phyloP scores from a whole-genome alignment of 2,329 filamentous ascomycete species.

The Trichoderma guizhouense region DNA sequence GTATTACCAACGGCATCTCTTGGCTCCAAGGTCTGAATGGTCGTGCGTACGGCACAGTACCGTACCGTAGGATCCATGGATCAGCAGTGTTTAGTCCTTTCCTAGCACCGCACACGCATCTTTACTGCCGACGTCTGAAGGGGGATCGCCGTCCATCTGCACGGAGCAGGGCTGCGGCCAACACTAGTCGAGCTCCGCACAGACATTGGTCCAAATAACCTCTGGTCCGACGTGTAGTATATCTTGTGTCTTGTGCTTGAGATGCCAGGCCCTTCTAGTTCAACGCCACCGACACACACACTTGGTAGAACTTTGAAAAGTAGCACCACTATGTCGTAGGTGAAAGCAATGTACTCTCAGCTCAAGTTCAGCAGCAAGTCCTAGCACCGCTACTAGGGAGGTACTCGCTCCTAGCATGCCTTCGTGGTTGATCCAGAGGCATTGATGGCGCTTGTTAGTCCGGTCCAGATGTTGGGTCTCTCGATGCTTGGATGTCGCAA shows the following conservation, averaged over 20 bases:
- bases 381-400: neutral
- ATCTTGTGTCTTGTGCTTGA: neutral
- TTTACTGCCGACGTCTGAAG: conserved; percentile 7
- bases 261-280: neutral
- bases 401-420: neutral
- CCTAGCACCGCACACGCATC: neutral
- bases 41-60: neutral
- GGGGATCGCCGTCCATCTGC: conserved; percentile 10
- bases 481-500: neutral
- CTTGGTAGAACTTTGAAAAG: neutral
- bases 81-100: neutral
- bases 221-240: neutral
- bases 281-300: neutral
- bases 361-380: neutral
- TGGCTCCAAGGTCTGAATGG: neutral
- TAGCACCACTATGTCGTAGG: neutral
- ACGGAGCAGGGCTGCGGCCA: conserved; percentile 6
- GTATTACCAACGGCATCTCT: neutral
- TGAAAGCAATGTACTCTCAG: neutral
- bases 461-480: conserved; percentile 5
- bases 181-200: conserved; percentile 3
- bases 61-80: neutral
- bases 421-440: neutral
- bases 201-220: conserved; percentile 2
- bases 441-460: conserved; percentile 3